These are phyloP conservation scores for Canna indica DNA, from an alignment of 176 grass and related monocot genomes.

Conservation along the genomic window DNA sequence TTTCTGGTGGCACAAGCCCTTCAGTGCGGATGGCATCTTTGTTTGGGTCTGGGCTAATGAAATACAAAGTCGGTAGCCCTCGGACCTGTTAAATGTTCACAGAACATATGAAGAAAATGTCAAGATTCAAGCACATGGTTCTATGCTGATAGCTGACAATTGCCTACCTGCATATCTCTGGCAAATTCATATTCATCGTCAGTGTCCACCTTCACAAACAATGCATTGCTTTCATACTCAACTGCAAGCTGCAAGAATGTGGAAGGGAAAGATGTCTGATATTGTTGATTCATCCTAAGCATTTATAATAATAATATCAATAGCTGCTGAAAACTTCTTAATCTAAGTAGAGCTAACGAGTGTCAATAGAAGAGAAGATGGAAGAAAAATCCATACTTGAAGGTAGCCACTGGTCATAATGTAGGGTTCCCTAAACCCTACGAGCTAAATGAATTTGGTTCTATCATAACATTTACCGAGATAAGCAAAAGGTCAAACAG, in stretches of 20 bases:
- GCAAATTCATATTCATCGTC: slow-evolving; percentile 78
- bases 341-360: background rate
- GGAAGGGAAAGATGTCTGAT: background rate
- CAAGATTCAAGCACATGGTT: background rate
- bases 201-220: slow-evolving; percentile 77
- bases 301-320: too few species aligned
- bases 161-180: slow-evolving; percentile 89
- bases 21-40: slow-evolving; percentile 68
- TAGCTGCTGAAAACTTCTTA: background rate
- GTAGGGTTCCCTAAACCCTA: too few species aligned
- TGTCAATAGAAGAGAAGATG: too few species aligned
- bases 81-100: slow-evolving; percentile 35
- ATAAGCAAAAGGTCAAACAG: background rate
- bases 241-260: slow-evolving; percentile 52
- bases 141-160: background rate
- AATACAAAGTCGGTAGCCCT: slow-evolving; percentile 73
- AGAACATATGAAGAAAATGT: background rate
- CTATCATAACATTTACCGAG: background rate
- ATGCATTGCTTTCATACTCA: slow-evolving; percentile 54
- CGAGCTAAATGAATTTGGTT: too few species aligned
- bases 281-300: too few species aligned
- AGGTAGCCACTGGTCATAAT: too few species aligned
- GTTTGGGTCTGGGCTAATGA: slow-evolving; percentile 59
- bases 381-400: too few species aligned
- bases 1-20: slow-evolving; percentile 49